Percentiles rank a stretch among this genome's conserved stretches.
These are phyloP conservation scores for Verticillium nubilum DNA, from an alignment of 2,329 filamentous ascomycete species.

Conservation along the genomic window DNA sequence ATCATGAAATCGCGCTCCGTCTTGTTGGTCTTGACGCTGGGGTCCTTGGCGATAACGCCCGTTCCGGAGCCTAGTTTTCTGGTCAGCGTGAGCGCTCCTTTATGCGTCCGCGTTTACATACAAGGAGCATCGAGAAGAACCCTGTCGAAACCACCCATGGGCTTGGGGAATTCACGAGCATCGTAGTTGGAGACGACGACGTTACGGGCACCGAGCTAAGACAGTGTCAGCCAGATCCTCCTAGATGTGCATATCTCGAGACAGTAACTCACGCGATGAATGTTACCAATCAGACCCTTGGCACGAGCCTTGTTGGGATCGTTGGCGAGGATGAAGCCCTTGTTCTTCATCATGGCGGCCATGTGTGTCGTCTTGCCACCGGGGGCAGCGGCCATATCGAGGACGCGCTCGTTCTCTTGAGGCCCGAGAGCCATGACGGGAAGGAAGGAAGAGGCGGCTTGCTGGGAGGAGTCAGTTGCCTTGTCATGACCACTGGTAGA, in stretches of 20 bases:
- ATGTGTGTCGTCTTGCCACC: conserved; percentile 96
- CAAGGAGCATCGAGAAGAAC: conserved; percentile 79
- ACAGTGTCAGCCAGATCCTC: neutral
- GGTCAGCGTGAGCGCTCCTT: neutral
- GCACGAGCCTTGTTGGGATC: conserved; percentile 90
- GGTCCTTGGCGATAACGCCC: conserved; percentile 95
- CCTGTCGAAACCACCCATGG: conserved; percentile 93
- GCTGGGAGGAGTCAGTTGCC: conserved; percentile 24
- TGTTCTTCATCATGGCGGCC: conserved; percentile 97
- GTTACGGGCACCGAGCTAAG: conserved; percentile 40
- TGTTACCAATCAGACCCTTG: conserved; percentile 97
- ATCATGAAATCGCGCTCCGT: conserved; percentile 89
- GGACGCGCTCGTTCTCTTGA: conserved; percentile 78
- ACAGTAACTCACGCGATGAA: conserved; percentile 64
- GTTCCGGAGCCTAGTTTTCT: conserved; percentile 77
- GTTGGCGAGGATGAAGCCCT: conserved; percentile 91
- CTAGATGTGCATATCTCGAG: neutral
- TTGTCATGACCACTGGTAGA: neutral
- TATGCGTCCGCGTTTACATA: neutral
- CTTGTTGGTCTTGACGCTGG: conserved; percentile 97
- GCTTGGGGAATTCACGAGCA: conserved; percentile 86
- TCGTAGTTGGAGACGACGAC: conserved; percentile 95
- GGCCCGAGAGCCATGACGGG: conserved; percentile 96
- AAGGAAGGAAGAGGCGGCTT: conserved; percentile 93
- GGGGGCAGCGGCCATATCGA: conserved; percentile 91